Percentiles rank a stretch among this genome's conserved stretches.
Evolutionary conservation across 805 yeast species (phyloP).

Genomic region (Scheffersomyces coipomensis): DNA sequence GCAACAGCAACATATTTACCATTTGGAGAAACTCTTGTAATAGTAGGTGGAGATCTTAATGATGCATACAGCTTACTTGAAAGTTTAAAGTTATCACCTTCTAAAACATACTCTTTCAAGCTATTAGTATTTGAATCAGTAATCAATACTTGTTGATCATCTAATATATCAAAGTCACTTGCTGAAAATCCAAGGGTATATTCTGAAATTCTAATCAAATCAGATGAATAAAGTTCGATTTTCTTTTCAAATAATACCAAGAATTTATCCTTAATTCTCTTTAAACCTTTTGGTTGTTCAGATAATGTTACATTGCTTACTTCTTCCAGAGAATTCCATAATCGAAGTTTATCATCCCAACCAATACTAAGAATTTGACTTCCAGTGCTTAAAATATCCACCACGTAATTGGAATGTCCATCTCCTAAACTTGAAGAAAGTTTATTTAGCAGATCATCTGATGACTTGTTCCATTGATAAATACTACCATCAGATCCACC

Average conservation of each 20-base stretch:
- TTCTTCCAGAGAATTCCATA: slow-evolving; percentile 23
- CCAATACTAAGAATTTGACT: slow-evolving; percentile 54
- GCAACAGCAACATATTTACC: slow-evolving; percentile 76
- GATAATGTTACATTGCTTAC: slow-evolving; percentile 12
- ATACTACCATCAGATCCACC: slow-evolving; percentile 86
- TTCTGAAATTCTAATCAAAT: slow-evolving; percentile 11
- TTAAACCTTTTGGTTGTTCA: slow-evolving; percentile 37
- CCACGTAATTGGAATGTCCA: slow-evolving; percentile 67
- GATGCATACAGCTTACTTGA: slow-evolving; percentile 50
- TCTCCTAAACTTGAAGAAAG: slow-evolving; percentile 19
- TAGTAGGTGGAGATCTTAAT: slow-evolving; percentile 61
- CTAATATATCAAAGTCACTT: slow-evolving; percentile 22
- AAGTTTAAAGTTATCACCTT: slow-evolving; percentile 6
- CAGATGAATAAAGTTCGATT: slow-evolving; percentile 20
- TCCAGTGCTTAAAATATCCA: slow-evolving; percentile 39
- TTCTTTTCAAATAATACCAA: slow-evolving; percentile 30
- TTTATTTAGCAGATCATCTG: slow-evolving; percentile 6
- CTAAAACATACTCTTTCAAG: slow-evolving; percentile 20
- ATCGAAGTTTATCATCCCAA: slow-evolving; percentile 82
- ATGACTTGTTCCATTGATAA: slow-evolving; percentile 52
- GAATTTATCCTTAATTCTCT: slow-evolving; percentile 23
- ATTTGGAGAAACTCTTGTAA: slow-evolving; percentile 68
- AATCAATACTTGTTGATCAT: slow-evolving; percentile 20
- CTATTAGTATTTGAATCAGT: slow-evolving; percentile 29
- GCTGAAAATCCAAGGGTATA: slow-evolving; percentile 19